phyloP scores from a whole-genome alignment of 768 basidiomycete species.

The Daedaleopsis sinensis region DNA sequence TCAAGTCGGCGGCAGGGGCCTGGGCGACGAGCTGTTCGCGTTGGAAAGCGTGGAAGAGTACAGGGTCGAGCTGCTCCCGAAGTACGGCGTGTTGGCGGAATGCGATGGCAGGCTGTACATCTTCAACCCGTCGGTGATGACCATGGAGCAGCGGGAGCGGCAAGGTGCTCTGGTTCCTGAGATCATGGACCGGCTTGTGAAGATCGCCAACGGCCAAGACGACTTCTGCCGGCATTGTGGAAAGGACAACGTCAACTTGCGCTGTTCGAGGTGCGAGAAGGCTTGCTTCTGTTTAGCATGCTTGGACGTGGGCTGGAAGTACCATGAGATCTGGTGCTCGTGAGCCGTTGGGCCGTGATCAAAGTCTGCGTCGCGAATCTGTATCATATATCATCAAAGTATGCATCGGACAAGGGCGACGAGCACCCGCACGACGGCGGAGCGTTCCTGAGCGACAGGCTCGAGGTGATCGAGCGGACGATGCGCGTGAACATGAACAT shows the following conservation, averaged over 20 bases:
- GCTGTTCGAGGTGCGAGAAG: conserved; percentile 25
- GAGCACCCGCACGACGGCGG: too few species aligned
- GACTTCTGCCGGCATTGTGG: conserved; percentile 27
- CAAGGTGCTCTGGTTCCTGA: conserved; percentile 9
- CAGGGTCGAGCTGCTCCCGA: conserved; percentile 19
- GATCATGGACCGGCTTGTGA: conserved; percentile 16
- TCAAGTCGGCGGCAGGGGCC: conserved; percentile 23
- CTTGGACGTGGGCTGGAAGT: conserved; percentile 22
- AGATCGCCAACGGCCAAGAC: conserved; percentile 18
- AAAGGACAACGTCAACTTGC: conserved; percentile 20
- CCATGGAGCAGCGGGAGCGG: conserved; percentile 3
- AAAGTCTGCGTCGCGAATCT: background rate
- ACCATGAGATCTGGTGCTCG: conserved; percentile 23
- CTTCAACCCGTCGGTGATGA: conserved; percentile 5
- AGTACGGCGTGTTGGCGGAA: conserved; percentile 4
- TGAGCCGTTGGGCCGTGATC: background rate
- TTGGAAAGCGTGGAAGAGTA: conserved; percentile 20
- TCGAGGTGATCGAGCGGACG: too few species aligned
- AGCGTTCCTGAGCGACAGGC: conserved; percentile 40
- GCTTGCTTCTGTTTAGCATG: conserved; percentile 20
- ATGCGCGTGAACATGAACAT: too few species aligned
- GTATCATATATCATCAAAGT: background rate
- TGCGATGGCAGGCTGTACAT: conserved; percentile 4
- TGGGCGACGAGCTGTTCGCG: conserved; percentile 23
- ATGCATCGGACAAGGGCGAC: background rate